These are phyloP conservation scores for Cyberlindnera japonica DNA, from an alignment of 805 yeast species.

Conservation along the genomic window DNA sequence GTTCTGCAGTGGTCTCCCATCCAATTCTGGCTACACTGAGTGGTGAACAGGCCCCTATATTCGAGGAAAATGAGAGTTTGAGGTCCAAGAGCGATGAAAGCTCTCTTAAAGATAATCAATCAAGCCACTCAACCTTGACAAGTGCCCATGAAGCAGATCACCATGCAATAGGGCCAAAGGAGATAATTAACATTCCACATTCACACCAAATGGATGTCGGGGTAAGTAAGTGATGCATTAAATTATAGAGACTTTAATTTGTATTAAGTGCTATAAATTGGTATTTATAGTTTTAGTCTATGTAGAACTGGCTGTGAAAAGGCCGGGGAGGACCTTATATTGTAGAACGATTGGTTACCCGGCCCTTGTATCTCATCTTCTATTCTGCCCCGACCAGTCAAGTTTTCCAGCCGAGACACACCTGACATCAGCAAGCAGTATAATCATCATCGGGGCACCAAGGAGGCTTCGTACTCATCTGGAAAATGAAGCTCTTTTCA, in stretches of 20 bases:
- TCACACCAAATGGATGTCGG: neutral
- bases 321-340: too few relatives aligned
- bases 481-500: neutral
- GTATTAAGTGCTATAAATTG: too few relatives aligned
- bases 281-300: too few relatives aligned
- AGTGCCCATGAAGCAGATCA: neutral
- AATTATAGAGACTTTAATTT: too few relatives aligned
- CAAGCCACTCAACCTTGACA: constrained; percentile 9
- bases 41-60: constrained; percentile 6
- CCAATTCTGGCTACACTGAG: constrained; percentile 15
- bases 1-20: constrained; percentile 4
- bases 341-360: too few relatives aligned
- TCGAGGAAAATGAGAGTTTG: constrained; percentile 16
- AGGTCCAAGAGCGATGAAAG: constrained; percentile 16
- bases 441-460: too few relatives aligned
- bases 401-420: too few relatives aligned
- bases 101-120: constrained; percentile 8
- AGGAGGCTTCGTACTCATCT: too few relatives aligned
- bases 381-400: too few relatives aligned
- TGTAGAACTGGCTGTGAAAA: too few relatives aligned
- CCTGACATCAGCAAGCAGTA: too few relatives aligned
- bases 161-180: neutral
- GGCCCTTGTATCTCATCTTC: too few relatives aligned
- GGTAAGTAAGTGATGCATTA: neutral
- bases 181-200: neutral